These are phyloP conservation scores for Porphyra umbilicalis DNA, from an alignment of 31 red algal species.

Conservation along the genomic window DNA sequence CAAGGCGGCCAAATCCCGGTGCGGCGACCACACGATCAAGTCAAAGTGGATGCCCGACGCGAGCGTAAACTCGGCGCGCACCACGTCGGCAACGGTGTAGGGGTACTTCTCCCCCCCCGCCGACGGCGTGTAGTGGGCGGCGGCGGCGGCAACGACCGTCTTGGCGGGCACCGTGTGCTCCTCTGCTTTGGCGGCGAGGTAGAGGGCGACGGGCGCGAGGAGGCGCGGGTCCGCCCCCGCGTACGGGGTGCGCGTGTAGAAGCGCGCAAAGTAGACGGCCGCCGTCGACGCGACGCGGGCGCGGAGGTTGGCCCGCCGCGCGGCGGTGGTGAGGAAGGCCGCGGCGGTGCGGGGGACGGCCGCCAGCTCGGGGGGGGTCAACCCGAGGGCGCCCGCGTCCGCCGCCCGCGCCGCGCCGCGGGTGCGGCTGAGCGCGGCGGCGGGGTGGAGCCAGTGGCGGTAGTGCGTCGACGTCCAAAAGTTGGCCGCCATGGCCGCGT, in stretches of 20 bases:
- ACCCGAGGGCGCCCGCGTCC: background rate
- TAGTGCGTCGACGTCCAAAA: slow-evolving; percentile 80
- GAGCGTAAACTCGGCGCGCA: slow-evolving; percentile 70
- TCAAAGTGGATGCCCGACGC: slow-evolving; percentile 71
- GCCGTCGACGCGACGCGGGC: slow-evolving; percentile 65
- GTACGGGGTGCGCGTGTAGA: slow-evolving; percentile 44
- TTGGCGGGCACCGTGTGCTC: slow-evolving; percentile 74
- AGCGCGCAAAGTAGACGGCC: slow-evolving; percentile 67
- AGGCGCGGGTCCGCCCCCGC: slow-evolving; percentile 56
- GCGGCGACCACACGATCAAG: slow-evolving; percentile 70
- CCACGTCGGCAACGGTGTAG: slow-evolving; percentile 64
- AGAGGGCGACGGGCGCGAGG: slow-evolving; percentile 66
- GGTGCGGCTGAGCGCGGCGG: slow-evolving; percentile 8
- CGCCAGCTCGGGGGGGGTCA: slow-evolving; percentile 38
- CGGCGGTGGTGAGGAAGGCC: slow-evolving; percentile 24
- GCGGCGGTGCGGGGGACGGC: background rate
- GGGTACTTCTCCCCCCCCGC: slow-evolving; percentile 54
- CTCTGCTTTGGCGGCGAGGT: slow-evolving; percentile 75
- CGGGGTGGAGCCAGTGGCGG: slow-evolving; percentile 53
- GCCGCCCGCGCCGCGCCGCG: background rate
- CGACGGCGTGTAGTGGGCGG: slow-evolving; percentile 22
- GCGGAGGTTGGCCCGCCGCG: slow-evolving; percentile 49
- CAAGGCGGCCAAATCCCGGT: slow-evolving; percentile 12
- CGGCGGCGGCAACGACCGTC: slow-evolving; percentile 55
- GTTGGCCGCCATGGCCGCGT: slow-evolving; percentile 49